These are phyloP conservation scores for Albugo laibachii DNA, from an alignment of 352 stramenopile genomes.

Conservation along the genomic window DNA sequence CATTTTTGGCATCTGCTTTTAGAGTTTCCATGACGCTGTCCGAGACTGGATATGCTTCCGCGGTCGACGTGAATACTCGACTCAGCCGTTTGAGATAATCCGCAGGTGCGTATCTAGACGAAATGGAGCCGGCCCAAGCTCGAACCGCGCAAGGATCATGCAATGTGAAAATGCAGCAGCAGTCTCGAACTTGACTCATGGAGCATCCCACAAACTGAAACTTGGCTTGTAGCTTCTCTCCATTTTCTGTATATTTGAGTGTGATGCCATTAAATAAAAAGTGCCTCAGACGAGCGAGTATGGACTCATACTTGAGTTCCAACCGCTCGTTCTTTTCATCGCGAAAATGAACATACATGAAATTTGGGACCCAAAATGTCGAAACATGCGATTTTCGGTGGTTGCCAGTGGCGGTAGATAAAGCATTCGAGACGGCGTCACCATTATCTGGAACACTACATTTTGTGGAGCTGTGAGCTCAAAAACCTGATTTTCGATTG, in stretches of 20 bases:
- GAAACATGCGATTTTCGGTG: conserved; percentile 46
- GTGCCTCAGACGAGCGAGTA: conserved; percentile 18
- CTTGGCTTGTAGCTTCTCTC: conserved; percentile 5
- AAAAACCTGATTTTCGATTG: conserved; percentile 9
- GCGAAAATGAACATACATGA: conserved; percentile 69
- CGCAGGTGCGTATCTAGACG: conserved; percentile 20
- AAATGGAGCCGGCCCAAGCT: conserved; percentile 40
- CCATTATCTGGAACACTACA: conserved; percentile 38
- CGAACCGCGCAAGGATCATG: conserved; percentile 27
- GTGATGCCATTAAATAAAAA: conserved; percentile 8
- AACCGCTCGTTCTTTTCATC: conserved; percentile 58
- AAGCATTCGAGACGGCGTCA: conserved; percentile 44
- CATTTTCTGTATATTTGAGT: conserved; percentile 8
- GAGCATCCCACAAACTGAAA: conserved; percentile 51
- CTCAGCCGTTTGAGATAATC: conserved; percentile 66
- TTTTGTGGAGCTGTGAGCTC: conserved; percentile 5
- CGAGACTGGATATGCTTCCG: conserved; percentile 22
- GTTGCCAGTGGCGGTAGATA: conserved; percentile 29
- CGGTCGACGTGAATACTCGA: conserved; percentile 53
- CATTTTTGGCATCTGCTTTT: conserved; percentile 20
- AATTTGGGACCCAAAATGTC: conserved; percentile 45
- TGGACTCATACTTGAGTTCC: conserved; percentile 20
- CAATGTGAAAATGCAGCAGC: conserved; percentile 41
- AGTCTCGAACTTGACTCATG: conserved; percentile 54
- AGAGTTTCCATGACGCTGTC: conserved; percentile 22